These are phyloP conservation scores for Penicillium olsonii DNA, from an alignment of 2,329 filamentous ascomycete species.

Conservation along the genomic window DNA sequence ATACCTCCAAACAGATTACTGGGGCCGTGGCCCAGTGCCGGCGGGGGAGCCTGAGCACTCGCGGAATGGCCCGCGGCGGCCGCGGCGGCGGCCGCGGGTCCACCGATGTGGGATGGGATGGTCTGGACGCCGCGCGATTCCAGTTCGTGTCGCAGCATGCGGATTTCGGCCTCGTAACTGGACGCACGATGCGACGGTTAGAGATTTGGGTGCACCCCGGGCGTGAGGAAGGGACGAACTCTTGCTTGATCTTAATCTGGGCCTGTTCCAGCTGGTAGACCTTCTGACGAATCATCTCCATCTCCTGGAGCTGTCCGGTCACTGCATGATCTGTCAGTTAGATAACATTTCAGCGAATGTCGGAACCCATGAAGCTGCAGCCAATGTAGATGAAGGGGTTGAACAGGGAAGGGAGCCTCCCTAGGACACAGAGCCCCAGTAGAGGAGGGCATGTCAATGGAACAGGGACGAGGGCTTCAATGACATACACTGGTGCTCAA, in stretches of 20 bases:
- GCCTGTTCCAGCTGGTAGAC: slow-evolving; percentile 90
- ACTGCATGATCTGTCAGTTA: slow-evolving; percentile 58
- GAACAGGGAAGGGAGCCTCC: background rate
- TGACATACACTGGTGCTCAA: slow-evolving; percentile 88
- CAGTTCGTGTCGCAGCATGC: slow-evolving; percentile 82
- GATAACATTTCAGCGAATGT: slow-evolving; percentile 25
- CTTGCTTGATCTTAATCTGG: slow-evolving; percentile 84
- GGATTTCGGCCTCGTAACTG: slow-evolving; percentile 93
- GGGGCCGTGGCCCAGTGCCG: slow-evolving; percentile 79
- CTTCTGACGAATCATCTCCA: slow-evolving; percentile 90
- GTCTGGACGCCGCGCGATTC: slow-evolving; percentile 67
- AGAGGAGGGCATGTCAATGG: background rate
- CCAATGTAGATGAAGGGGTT: slow-evolving; percentile 2
- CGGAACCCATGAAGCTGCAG: slow-evolving; percentile 12
- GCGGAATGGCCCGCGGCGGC: slow-evolving; percentile 77
- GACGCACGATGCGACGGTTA: slow-evolving; percentile 11
- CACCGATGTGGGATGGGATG: slow-evolving; percentile 66
- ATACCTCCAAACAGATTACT: slow-evolving; percentile 94
- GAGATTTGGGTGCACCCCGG: background rate
- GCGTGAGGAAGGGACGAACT: slow-evolving; percentile 60
- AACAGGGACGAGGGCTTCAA: slow-evolving; percentile 2
- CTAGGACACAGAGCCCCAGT: background rate
- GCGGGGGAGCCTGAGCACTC: slow-evolving; percentile 81
- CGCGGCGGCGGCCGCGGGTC: slow-evolving; percentile 66
- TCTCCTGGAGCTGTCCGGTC: slow-evolving; percentile 86